Evolutionary conservation across 257 asterid species (phyloP), one percentile per base, ranked within the genome.

Genomic region (Eucommia ulmoides): DNA sequence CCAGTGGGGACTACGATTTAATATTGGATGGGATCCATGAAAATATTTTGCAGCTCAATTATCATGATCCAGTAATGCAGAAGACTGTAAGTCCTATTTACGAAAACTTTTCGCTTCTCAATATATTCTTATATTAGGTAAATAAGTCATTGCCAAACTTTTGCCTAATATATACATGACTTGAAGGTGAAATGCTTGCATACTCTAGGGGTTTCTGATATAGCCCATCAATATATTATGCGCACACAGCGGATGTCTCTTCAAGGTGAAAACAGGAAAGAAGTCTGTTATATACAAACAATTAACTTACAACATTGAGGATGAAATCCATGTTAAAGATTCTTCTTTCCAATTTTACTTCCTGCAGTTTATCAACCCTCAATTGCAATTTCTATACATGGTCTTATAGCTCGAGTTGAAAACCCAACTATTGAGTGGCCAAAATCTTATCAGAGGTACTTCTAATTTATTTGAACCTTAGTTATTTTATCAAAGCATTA

Each of bases 1-100:
- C 65, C 88, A 89, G 98, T 17, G 96, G 96, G 9, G 96, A 86
- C 57, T 79, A 75, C 61, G 98, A 91, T 70, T 75, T 79, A 74
- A 74, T 91, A 56, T 71, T 82, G 62, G 88, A 81, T 52, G 98
- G 98, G 58, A 77, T 91, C 61, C 88, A 85, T 55, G 98, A 91
- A 71, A 91, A 91, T 55, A 64, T 86, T 41, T 63, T 78, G 76
- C 84, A 67, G 61, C 98, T 91, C 48, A 74, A 66, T 52, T 91
- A 80, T 77, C 79, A 79, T 44, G 98, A 91, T 73, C 96, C 98
- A 23, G 22, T 83, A 72, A 82, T 91, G 96, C 82, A 70, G 51
- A 91, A 81, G 75, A 91, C 96, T 55, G 98, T 86, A 67, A 71
- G 98, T 68, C 53, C 59, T 59, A 42, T 16, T 42, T 42, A 16